Evolutionary conservation across 495 filamentous ascomycete genomes (phyloP), one percentile per base, ranked within the genome.

Genomic region (Annulohypoxylon nitens): DNA sequence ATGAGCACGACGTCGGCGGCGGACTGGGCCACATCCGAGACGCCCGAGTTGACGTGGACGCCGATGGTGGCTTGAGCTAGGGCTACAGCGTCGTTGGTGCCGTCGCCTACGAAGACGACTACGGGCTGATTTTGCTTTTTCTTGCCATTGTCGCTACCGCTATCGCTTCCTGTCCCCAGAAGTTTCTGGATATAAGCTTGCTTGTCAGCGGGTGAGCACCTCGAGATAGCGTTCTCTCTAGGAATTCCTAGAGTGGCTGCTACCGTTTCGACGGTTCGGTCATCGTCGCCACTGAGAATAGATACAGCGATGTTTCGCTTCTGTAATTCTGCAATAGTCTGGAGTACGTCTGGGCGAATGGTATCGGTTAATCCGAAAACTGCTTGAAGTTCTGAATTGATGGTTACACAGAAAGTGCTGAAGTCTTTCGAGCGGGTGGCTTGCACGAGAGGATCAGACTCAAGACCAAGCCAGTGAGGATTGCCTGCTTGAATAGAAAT

Each of bases 41-140:
- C 89, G 34, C 87, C 87, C 9, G 61, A 68, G 76, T 87, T 87
- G 69, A 92, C 86, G 72, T 93, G 90, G 3, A 94, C 79, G 55
- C 93, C 93, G 67, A 96, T 88, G 26, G 87, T 88, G n/a, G 93
- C 91, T 72, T 88, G 86, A 2, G 90, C 87, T 5, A 96, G 84
- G 2, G 93, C 92, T 11, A 90, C 83, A 0, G 93, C 91, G 76
- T 95, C 93, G 78, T 96, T 96, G 3, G 91, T 93, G 7, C 93
- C 93, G 74, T 96, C 93, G 48, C 93, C 93, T 71, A 86, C 85
- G 79, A 95, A 94, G 16, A 94, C 69, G 20, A 93, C 85, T 3
- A 85, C 67, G 7, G 78, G 68, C 55, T 34, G 64, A 51, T 54
- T 54, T 16, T 18, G 66, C 54, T 79, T 77, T 60, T 58, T 67